Percentiles rank a stretch among this genome's conserved stretches.
Conservation (phyloP, 139 green algal genomes). For the Desmodesmus armatus region DNA sequence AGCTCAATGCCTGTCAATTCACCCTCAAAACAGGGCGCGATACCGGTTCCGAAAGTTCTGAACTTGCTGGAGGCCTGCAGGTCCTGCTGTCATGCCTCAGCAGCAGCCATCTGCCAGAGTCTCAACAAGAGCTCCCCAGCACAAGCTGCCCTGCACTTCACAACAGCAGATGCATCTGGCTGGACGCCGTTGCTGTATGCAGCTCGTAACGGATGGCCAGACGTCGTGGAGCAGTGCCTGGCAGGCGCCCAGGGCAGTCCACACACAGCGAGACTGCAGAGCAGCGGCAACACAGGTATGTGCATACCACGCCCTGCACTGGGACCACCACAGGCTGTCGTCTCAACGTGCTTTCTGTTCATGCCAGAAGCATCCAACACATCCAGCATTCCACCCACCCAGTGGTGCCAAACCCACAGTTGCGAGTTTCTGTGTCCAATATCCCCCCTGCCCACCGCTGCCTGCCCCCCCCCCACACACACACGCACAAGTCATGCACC, state of each 20-base stretch:
- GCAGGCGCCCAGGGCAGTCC: neutral
- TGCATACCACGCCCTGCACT: neutral
- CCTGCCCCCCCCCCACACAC: neutral
- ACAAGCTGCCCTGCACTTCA: too few species aligned
- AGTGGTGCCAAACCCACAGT: neutral
- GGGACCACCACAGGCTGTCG: too few species aligned
- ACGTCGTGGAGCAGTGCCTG: conserved; percentile 25
- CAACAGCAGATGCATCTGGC: neutral
- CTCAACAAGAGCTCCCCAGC: neutral
- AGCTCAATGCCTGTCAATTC: too few species aligned
- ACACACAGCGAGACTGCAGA: neutral
- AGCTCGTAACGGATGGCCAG: conserved; percentile 21
- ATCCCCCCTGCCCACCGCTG: neutral
- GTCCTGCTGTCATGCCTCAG: neutral
- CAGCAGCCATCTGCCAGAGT: neutral
- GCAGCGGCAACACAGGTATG: conserved; percentile 39
- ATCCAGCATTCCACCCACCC: neutral
- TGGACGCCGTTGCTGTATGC: conserved; percentile 38
- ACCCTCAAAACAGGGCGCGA: too few species aligned
- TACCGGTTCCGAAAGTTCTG: too few species aligned
- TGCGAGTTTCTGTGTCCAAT: neutral
- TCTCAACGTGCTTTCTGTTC: neutral
- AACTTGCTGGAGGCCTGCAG: too few species aligned
- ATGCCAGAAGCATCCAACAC: neutral
- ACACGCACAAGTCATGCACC: neutral